These are phyloP conservation scores for Syncephalastrum racemosum DNA, from an alignment of 371 early-diverging fungal genomes.

Conservation along the genomic window DNA sequence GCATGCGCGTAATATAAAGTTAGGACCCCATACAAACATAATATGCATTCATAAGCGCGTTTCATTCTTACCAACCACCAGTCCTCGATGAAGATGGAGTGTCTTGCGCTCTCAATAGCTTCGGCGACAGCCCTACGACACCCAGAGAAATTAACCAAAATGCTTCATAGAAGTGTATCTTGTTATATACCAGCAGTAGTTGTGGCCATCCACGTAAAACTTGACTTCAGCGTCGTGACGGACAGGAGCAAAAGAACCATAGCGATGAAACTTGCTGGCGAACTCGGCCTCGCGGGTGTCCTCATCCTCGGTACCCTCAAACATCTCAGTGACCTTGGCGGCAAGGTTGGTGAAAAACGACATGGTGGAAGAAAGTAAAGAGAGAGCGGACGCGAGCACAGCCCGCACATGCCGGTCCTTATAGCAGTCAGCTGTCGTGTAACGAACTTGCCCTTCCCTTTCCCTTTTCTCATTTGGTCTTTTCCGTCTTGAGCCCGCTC, in stretches of 20 bases:
- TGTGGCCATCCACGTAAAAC: slow-evolving; percentile 82
- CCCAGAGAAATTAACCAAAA: neutral
- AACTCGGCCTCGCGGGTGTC: slow-evolving; percentile 33
- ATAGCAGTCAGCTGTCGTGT: too few relatives aligned
- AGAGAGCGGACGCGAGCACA: too few relatives aligned
- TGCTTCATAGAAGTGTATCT: neutral
- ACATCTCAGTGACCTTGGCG: slow-evolving; percentile 27
- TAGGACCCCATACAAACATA: too few relatives aligned
- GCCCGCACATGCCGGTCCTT: too few relatives aligned
- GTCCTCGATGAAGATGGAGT: slow-evolving; percentile 83
- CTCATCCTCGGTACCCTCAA: slow-evolving; percentile 24
- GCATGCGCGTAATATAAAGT: too few relatives aligned
- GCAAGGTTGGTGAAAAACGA: slow-evolving; percentile 28
- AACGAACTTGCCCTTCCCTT: too few relatives aligned
- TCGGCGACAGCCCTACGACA: slow-evolving; percentile 65
- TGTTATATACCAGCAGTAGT: slow-evolving; percentile 64
- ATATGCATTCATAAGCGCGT: neutral
- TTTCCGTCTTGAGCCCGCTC: too few relatives aligned
- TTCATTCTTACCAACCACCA: slow-evolving; percentile 82
- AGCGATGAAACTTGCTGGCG: slow-evolving; percentile 59
- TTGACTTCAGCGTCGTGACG: slow-evolving; percentile 65
- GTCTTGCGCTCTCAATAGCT: slow-evolving; percentile 73
- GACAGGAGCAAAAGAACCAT: slow-evolving; percentile 81
- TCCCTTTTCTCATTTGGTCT: too few relatives aligned
- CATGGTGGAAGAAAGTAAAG: slow-evolving; percentile 15